A percentile compares a stretch with the other conserved stretches of the same genome.
Conservation (phyloP, 2,329 filamentous ascomycete species). For the Bipolaris zeicola region DNA sequence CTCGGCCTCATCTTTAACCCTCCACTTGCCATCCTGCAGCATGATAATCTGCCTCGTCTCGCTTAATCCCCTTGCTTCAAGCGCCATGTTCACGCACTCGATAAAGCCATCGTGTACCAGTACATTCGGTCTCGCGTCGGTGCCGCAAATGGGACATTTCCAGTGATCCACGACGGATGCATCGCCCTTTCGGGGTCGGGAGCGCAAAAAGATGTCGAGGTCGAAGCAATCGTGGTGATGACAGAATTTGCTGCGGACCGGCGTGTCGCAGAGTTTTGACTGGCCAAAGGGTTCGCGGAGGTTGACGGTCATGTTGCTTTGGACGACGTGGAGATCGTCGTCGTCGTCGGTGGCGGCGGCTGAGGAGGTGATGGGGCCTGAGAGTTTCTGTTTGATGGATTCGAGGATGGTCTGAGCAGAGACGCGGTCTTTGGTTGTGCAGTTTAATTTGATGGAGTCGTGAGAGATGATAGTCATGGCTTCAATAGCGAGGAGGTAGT, state of each 20-base stretch:
- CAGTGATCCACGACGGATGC: conserved; percentile 68
- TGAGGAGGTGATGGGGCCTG: background rate
- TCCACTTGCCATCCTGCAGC: conserved; percentile 69
- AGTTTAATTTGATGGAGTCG: conserved; percentile 43
- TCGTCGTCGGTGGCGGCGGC: conserved; percentile 55
- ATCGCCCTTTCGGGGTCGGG: conserved; percentile 29
- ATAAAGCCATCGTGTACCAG: conserved; percentile 79
- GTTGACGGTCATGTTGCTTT: conserved; percentile 50
- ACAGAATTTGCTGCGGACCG: conserved; percentile 73
- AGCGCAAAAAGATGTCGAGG: conserved; percentile 75
- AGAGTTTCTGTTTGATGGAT: conserved; percentile 62
- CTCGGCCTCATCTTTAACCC: conserved; percentile 48
- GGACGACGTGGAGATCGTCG: conserved; percentile 58
- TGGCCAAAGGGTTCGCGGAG: conserved; percentile 56
- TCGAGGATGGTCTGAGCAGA: conserved; percentile 58
- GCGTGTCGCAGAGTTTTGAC: conserved; percentile 65
- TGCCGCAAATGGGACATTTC: conserved; percentile 83
- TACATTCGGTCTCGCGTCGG: conserved; percentile 74
- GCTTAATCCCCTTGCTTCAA: conserved; percentile 58
- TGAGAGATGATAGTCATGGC: conserved; percentile 62
- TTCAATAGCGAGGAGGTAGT: conserved; percentile 74
- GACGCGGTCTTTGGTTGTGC: conserved; percentile 38
- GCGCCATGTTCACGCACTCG: conserved; percentile 61
- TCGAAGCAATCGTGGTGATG: conserved; percentile 89
- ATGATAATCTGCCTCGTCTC: conserved; percentile 67